Percentiles rank a stretch among this genome's conserved stretches.
phyloP scores from a whole-genome alignment of 2,329 filamentous ascomycete species.

The Sodiomyces alkalinus region DNA sequence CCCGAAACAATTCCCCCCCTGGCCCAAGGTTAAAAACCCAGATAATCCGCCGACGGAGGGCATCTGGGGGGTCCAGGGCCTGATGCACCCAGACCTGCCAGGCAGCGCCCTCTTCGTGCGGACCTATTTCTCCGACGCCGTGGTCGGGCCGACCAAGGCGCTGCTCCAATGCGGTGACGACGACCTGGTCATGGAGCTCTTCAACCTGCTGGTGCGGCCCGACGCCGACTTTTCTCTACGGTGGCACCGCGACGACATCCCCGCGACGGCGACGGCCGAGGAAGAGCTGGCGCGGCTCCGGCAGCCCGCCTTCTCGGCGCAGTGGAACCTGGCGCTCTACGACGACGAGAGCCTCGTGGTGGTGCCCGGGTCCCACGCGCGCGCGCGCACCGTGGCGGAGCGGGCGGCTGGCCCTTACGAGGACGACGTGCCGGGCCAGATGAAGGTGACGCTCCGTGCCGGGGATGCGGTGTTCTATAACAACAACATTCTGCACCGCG shows the following conservation, averaged over 20 bases:
- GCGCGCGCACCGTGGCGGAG: constrained; percentile 57
- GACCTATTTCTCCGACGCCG: constrained; percentile 55
- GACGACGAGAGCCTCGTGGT: constrained; percentile 61
- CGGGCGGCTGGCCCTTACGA: constrained; percentile 52
- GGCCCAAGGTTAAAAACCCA: constrained; percentile 35
- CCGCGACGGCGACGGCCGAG: constrained; percentile 44
- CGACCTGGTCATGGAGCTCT: constrained; percentile 70
- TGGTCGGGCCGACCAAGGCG: constrained; percentile 48
- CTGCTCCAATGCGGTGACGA: constrained; percentile 43
- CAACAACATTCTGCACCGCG: constrained; percentile 73
- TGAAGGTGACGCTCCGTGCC: constrained; percentile 49
- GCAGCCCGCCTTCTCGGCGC: constrained; percentile 55
- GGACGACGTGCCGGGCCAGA: constrained; percentile 42
- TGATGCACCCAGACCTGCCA: constrained; percentile 59
- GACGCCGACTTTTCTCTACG: constrained; percentile 55
- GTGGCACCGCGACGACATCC: constrained; percentile 80
- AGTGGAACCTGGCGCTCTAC: constrained; percentile 77
- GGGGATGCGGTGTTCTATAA: constrained; percentile 82
- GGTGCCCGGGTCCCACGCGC: constrained; percentile 59
- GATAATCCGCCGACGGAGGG: constrained; percentile 34
- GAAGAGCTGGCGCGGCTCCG: constrained; percentile 50
- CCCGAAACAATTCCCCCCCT: constrained; percentile 84
- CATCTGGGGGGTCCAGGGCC: constrained; percentile 83
- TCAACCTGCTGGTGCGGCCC: constrained; percentile 71
- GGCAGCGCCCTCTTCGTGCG: constrained; percentile 45